phyloP scores from a whole-genome alignment of 768 basidiomycete species.

The Favolaschia claudopus region DNA sequence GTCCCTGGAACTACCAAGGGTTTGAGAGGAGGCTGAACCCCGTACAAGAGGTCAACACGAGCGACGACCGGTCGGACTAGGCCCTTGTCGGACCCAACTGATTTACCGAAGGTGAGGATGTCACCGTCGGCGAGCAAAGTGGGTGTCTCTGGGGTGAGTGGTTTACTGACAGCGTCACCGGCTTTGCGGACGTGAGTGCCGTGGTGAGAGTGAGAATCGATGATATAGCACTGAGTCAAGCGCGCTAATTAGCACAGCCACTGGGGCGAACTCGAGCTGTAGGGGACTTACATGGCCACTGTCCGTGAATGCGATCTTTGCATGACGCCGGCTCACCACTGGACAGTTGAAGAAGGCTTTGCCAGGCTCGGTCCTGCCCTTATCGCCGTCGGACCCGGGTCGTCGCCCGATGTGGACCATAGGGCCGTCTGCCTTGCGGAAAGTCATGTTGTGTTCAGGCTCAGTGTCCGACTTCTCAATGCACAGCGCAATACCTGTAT shows the following conservation, averaged over 20 bases:
- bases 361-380: slow-evolving; percentile 47
- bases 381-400: slow-evolving; percentile 56
- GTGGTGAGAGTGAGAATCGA: slow-evolving; percentile 78
- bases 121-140: slow-evolving; percentile 71
- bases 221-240: slow-evolving; percentile 67
- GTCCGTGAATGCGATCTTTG: slow-evolving; percentile 77
- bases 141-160: slow-evolving; percentile 62
- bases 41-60: slow-evolving; percentile 63
- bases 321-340: slow-evolving; percentile 81
- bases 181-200: slow-evolving; percentile 72
- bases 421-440: slow-evolving; percentile 56
- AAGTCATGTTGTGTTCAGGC: slow-evolving; percentile 55
- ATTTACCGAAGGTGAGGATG: slow-evolving; percentile 78
- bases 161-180: slow-evolving; percentile 56
- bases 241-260: slow-evolving; percentile 18
- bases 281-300: slow-evolving; percentile 65
- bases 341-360: slow-evolving; percentile 76
- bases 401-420: slow-evolving; percentile 75
- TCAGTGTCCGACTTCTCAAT: slow-evolving; percentile 60
- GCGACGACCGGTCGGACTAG: slow-evolving; percentile 70
- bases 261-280: background rate
- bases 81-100: slow-evolving; percentile 68
- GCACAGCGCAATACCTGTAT: slow-evolving; percentile 64
- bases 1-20: slow-evolving; percentile 38
- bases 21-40: slow-evolving; percentile 29